Evolutionary conservation across 1,284 basidiomycete species (phyloP), one percentile per base, ranked within the genome.

Genomic region (Cutaneotrichosporon daszewskae): DNA sequence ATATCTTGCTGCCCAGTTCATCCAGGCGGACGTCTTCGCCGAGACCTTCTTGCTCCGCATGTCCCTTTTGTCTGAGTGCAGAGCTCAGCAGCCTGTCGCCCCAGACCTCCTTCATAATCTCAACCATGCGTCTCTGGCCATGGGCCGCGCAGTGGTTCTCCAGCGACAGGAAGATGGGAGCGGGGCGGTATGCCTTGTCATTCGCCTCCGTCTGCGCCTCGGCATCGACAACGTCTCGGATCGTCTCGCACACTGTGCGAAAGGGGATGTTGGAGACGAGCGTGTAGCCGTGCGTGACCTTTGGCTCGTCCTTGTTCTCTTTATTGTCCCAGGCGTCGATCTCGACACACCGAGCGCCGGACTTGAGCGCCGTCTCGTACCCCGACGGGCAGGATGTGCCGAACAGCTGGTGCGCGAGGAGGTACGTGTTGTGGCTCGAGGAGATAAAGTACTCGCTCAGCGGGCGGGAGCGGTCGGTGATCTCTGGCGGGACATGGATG

Each of bases 401-500:
- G 23, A 35, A 52, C 26, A 52, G 43, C 46, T 52, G 50, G 29
- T 52, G 37, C 8, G 50, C 91, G 13, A 96, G 83, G 4, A 99
- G 82, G 60, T 99, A 98, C 0, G 95, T 98, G 60, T 99, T 98
- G 65, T 98, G 95, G 24, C 89, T 94, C 11, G 88, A 87, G 7
- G 88, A 91, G 58, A 97, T 83, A 60, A 79, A 95, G 67, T 97
- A 97, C 46, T 95, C 85, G 9, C 81, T 78, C 11, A 96, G 73
- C 1, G 94, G 89, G 3, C 78, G 76, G 2, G 43, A 40, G n/a
- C 38, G 38, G 43, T 46, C 46, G 22, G 27, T 35, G 16, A 49
- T 17, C 34, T 43, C 40, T 6, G 40, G 20, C 0, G 50, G 50
- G 6, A 43, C 38, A 8, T 25, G 16, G 17, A 34, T 26, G 46